Evolutionary conservation across 352 stramenopile species (phyloP).

Genomic region (Globisporangium canariense): DNA sequence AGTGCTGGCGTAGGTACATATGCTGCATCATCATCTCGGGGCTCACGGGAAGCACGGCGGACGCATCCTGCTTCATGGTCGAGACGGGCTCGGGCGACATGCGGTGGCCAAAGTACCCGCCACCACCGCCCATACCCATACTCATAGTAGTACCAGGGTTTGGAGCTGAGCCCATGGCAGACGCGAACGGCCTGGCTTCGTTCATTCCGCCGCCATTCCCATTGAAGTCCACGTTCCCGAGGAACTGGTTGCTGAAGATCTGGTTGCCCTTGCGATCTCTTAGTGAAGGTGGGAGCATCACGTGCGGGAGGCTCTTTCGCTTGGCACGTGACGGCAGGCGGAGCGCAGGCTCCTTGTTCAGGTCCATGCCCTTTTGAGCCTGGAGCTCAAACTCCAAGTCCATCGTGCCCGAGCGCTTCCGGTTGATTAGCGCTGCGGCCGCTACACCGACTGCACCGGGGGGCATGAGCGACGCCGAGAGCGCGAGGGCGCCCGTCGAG

Average conservation of each 20-base stretch:
- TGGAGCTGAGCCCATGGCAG: not conserved
- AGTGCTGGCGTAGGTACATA: conserved; percentile 23
- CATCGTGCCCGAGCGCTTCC: conserved; percentile 18
- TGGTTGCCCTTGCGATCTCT: conserved; percentile 34
- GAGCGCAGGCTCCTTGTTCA: conserved; percentile 25
- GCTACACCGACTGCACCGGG: conserved; percentile 19
- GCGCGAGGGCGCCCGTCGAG: conserved; percentile 43
- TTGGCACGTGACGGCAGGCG: conserved; percentile 30
- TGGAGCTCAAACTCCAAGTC: conserved; percentile 18
- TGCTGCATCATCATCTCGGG: conserved; percentile 27
- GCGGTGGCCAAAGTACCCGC: conserved; percentile 10
- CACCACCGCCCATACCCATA: not conserved
- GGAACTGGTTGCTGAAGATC: conserved; percentile 30
- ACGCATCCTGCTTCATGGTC: conserved; percentile 28
- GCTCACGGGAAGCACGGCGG: conserved; percentile 28
- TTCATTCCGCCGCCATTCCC: conserved; percentile 6
- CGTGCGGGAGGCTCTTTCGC: conserved; percentile 41
- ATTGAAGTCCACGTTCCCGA: conserved; percentile 14
- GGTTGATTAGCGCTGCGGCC: conserved; percentile 1
- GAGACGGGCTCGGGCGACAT: not conserved
- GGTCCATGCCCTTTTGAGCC: conserved; percentile 9
- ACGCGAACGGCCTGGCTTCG: conserved; percentile 22
- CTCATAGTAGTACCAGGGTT: not conserved
- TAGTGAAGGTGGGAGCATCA: conserved; percentile 21
- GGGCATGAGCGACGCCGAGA: conserved; percentile 27